phyloP scores from a whole-genome alignment of 495 filamentous ascomycete species.

The Talaromyces trachyspermus region DNA sequence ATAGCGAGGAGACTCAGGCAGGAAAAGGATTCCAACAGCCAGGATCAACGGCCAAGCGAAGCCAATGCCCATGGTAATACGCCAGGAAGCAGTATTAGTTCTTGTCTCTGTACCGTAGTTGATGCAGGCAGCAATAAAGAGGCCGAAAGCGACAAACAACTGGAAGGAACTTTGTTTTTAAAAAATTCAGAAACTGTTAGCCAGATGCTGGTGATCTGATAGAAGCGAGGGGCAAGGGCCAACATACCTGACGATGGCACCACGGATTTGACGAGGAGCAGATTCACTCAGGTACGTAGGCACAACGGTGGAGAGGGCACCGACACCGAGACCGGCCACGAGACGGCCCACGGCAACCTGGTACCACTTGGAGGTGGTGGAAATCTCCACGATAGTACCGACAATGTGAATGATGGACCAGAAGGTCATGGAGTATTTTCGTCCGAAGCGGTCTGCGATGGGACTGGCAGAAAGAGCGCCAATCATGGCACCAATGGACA shows the following conservation, averaged over 20 bases:
- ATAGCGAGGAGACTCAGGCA: constrained; percentile 66
- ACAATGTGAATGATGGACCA: constrained; percentile 59
- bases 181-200: constrained; percentile 5
- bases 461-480: constrained; percentile 58
- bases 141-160: constrained; percentile 81
- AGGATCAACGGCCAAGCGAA: constrained; percentile 72
- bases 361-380: constrained; percentile 46
- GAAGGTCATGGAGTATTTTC: constrained; percentile 44
- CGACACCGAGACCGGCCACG: constrained; percentile 63
- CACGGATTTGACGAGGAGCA: constrained; percentile 56
- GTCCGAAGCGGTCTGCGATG: constrained; percentile 46
- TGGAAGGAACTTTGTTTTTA: constrained; percentile 57
- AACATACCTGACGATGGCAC: constrained; percentile 50
- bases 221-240: constrained; percentile 1
- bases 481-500: constrained; percentile 61
- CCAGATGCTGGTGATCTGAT: no score
- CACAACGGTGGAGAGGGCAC: constrained; percentile 60
- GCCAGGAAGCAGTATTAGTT: constrained; percentile 57
- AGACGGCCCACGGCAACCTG: constrained; percentile 47
- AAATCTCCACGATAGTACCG: constrained; percentile 62
- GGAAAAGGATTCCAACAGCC: constrained; percentile 58
- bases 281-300: constrained; percentile 72
- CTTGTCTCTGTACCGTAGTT: constrained; percentile 64
- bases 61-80: constrained; percentile 73
- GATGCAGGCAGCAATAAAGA: constrained; percentile 74